Percentiles rank a stretch among this genome's conserved stretches.
Conservation (phyloP, 306 rosid species). For the Astragalus membranaceus region DNA sequence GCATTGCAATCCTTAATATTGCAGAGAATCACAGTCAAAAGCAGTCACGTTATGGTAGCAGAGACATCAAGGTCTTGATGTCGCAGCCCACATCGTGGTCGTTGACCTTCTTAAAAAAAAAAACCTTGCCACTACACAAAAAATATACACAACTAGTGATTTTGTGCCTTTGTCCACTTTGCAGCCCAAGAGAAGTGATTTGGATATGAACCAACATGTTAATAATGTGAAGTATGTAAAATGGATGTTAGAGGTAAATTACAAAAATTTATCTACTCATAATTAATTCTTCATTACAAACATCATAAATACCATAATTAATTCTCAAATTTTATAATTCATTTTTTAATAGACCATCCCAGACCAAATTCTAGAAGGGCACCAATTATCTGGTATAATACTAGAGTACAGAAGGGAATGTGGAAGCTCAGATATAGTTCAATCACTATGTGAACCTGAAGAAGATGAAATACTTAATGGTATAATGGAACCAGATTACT, state of each 20-base stretch:
- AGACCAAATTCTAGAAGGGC: slow-evolving; percentile 52
- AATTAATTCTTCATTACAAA: neutral
- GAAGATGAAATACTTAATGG: slow-evolving; percentile 51
- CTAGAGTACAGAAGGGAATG: slow-evolving; percentile 83
- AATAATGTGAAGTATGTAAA: slow-evolving; percentile 81
- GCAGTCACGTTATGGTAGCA: no score
- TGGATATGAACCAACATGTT: slow-evolving; percentile 94
- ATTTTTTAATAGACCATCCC: slow-evolving; percentile 56
- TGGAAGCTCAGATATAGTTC: slow-evolving; percentile 67
- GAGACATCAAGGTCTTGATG: no score
- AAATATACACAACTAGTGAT: slow-evolving; percentile 18
- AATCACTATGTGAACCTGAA: slow-evolving; percentile 75
- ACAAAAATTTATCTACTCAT: neutral
- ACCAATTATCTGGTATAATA: slow-evolving; percentile 60
- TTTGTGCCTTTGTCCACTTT: slow-evolving; percentile 8
- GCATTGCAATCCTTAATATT: neutral
- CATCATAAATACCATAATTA: slow-evolving; percentile 2
- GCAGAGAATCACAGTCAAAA: neutral
- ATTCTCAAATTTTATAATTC: neutral
- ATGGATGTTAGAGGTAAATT: slow-evolving; percentile 93
- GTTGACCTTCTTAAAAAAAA: no score
- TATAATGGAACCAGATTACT: slow-evolving; percentile 34
- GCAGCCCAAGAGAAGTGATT: slow-evolving; percentile 84
- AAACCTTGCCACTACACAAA: neutral
- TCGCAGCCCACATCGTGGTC: no score